Percentiles rank a stretch among this genome's conserved stretches.
These are phyloP conservation scores for Botryosphaeria dothidea DNA, from an alignment of 2,329 filamentous ascomycete species.

Conservation along the genomic window DNA sequence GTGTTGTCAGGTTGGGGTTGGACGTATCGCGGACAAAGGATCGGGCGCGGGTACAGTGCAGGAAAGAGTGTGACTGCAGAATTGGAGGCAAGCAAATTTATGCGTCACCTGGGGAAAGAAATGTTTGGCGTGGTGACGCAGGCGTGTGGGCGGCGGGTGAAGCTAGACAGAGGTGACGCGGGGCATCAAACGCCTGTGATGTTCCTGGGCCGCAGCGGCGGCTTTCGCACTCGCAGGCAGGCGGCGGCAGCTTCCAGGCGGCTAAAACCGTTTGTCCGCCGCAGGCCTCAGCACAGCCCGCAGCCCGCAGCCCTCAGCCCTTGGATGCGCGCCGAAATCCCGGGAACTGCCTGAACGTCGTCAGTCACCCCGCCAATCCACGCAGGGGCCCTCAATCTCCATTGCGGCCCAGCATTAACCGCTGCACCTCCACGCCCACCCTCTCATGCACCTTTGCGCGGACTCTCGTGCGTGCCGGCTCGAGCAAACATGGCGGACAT, in stretches of 20 bases:
- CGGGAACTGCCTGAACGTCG: constrained; percentile 22
- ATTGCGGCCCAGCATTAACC: constrained; percentile 10
- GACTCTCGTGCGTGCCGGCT: background rate
- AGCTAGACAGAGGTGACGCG: background rate
- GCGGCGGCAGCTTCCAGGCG: background rate
- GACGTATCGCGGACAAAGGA: background rate
- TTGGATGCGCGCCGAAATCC: constrained; percentile 1
- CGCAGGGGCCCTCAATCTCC: constrained; percentile 10
- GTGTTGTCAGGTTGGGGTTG: background rate
- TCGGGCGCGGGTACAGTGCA: background rate
- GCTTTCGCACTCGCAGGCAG: background rate
- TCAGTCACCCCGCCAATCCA: constrained; percentile 12
- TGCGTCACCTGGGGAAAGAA: background rate
- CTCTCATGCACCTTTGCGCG: constrained; percentile 10
- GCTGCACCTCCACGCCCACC: constrained; percentile 1
- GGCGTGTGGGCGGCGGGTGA: background rate
- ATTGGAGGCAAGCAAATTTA: background rate
- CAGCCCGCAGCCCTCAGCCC: background rate
- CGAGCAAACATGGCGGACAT: constrained; percentile 70
- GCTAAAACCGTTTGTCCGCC: background rate
- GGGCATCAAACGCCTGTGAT: background rate
- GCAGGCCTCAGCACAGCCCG: background rate
- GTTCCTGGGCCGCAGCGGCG: background rate
- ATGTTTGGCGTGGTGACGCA: background rate
- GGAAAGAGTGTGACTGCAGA: background rate